Base-by-base conservation (phyloP, 2,329 filamentous ascomycete genomes). In the Alternaria panax region DNA sequence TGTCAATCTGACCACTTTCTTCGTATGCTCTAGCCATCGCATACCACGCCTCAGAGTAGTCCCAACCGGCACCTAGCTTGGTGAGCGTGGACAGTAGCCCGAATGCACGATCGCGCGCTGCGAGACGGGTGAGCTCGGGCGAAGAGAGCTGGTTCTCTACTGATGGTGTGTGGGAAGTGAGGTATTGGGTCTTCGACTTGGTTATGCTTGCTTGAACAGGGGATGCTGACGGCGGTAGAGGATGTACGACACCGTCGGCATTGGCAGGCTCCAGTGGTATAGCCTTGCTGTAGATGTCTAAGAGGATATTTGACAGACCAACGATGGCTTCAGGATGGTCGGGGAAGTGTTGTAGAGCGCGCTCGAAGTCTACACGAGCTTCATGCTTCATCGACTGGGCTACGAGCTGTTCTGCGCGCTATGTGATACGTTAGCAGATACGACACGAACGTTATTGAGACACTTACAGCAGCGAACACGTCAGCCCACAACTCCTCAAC, bases 1-100 rank as follows among this genome's bases (percentile, higher is more conserved):
- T 96, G 36, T 95, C 91, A 2, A 87, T 79, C 80, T 97, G 92
- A 0, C 90, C 91, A 57, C 92, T 91, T 74, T 93, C 88, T 78
- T 99, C 95, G 72, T 97, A 92, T 9, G 92, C 93, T 63, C 92
- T 85, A 0, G 93, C 92, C 32, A 99, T 85, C 5, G 90, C 87
- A 72, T 92, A 94, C 95, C 95, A 99, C 5, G 94, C 95, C 75
- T 98, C 95, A 0, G 92, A 89, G 75, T 90, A 87, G 78, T 97
- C 94, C 95, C 95, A 99, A 0, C 92, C 92, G 12, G 83, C 85
- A 8, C 94, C 94, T 8, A 93, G 86, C 75, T 93, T 96, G 2
- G 93, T 98, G 53, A 98, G 81, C 0, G 88, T 87, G 0, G 90
- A 91, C 3, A 99, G 83, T 16, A 99, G 84, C 12, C 89, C 90